Evolutionary conservation across 1,139 yeast species (phyloP), one percentile per base, ranked within the genome.

Genomic region (Fermentozyma sake): DNA sequence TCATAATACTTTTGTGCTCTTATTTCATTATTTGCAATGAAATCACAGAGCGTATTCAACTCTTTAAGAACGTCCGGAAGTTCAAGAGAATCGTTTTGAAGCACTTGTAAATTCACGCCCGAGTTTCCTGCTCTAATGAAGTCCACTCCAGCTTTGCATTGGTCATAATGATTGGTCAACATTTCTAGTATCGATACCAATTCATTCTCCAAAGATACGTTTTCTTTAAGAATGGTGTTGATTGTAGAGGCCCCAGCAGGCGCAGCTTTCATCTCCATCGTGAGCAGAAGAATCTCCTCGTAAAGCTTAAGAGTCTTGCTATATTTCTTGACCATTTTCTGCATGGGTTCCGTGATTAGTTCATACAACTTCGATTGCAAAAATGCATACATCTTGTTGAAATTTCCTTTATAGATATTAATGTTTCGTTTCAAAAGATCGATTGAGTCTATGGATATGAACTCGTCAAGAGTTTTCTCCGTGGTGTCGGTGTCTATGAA

Each of bases 121-220:
- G 46, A 41, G 30, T 50, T 28, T 2, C 32, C 37, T 9, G 33
- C 23, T 5, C 23, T 18, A 4, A 28, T 18, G 6, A 26, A 12
- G 20, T 26, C 27, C 5, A 34, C 20, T 8, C 35, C 79, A 26
- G 70, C 62, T 4, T 57, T 41, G 15, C 17, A 13, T 45, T 83
- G 87, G 48, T 86, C 96, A 41, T 77, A 85, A 53, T 87, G 96
- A 30, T 76, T 73, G 5, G 95, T 81, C 20, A 87, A 58, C 47
- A 87, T 77, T 34, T 77, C 79, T 19, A 87, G 57, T 12, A 82
- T 59, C 6, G 72, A 66, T 0, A 85, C 93, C 52, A 86, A 66
- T 31, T 83, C 93, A 34, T 69, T 68, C 30, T 86, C 95, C 31
- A 80, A 57, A 0, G 67, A 58, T 6, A 58, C 55, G 37, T 79